Conservation (phyloP, 2,329 filamentous ascomycete genomes). For the Neurospora sp. region DNA sequence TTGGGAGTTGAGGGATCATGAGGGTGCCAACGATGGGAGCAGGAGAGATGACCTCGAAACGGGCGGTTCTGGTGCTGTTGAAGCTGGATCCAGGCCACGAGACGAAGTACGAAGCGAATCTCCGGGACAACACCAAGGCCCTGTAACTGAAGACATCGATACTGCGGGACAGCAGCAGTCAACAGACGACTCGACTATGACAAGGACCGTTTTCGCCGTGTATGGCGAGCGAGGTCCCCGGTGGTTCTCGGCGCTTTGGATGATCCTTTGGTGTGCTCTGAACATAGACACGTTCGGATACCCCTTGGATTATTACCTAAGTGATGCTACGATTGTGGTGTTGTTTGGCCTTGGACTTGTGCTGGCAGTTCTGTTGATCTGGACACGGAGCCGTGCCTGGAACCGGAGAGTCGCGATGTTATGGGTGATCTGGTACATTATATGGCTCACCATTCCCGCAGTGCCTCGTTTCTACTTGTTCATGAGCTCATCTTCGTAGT, state of each 20-base stretch:
- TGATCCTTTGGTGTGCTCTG: background rate
- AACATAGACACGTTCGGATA: accelerated
- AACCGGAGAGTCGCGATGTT: background rate
- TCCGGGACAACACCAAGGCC: background rate
- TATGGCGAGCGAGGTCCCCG: background rate
- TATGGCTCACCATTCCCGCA: background rate
- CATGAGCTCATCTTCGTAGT: background rate
- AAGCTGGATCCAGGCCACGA: background rate
- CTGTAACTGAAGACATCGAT: background rate
- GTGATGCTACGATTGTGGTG: background rate
- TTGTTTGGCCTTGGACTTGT: background rate
- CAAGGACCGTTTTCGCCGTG: background rate
- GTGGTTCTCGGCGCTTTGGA: background rate
- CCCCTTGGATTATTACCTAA: background rate
- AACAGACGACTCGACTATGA: background rate
- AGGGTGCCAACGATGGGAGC: background rate
- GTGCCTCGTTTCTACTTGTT: background rate
- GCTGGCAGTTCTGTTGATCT: background rate
- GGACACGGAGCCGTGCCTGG: background rate
- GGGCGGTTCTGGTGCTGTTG: background rate
- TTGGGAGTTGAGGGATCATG: background rate
- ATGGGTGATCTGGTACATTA: background rate
- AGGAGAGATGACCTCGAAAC: background rate
- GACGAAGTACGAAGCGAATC: background rate
- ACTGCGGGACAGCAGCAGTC: background rate